These are phyloP conservation scores for Diospyros kaki DNA, from an alignment of 148 eudicot genomes.

Conservation along the genomic window DNA sequence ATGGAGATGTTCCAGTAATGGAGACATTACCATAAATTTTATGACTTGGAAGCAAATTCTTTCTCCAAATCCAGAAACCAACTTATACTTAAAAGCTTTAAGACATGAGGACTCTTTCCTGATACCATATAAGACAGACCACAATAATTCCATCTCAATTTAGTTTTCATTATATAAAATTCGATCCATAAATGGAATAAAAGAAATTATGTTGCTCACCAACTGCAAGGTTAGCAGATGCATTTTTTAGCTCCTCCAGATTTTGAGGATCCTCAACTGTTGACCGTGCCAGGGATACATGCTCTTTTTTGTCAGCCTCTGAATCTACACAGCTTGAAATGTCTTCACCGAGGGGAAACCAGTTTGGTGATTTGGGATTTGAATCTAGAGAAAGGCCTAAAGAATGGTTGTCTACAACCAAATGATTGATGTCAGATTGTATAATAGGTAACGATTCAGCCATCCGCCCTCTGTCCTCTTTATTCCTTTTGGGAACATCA, in stretches of 20 bases:
- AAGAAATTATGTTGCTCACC: slow-evolving; percentile 44
- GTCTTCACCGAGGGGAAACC: slow-evolving; percentile 22
- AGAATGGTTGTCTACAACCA: slow-evolving; percentile 26
- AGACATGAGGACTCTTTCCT: neutral
- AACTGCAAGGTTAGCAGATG: slow-evolving; percentile 39
- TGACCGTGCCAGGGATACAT: slow-evolving; percentile 17
- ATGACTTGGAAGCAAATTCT: neutral
- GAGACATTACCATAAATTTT: neutral
- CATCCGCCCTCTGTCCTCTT: slow-evolving; percentile 23
- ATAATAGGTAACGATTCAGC: slow-evolving; percentile 59
- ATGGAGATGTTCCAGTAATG: neutral
- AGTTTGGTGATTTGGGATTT: slow-evolving; percentile 28
- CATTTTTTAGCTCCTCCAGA: slow-evolving; percentile 31
- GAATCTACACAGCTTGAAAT: slow-evolving; percentile 14
- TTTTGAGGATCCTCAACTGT: slow-evolving; percentile 19
- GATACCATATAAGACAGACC: neutral
- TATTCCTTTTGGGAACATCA: slow-evolving; percentile 26
- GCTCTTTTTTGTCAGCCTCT: slow-evolving; percentile 16
- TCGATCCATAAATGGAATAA: neutral
- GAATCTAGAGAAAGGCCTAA: slow-evolving; percentile 46
- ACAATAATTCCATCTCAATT: neutral
- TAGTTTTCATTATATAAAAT: neutral
- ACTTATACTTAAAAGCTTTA: neutral
- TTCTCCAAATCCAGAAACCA: neutral
- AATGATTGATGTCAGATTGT: slow-evolving; percentile 29